Percentiles rank a stretch among this genome's conserved stretches.
Evolutionary conservation across 805 yeast genomes (phyloP).

Genomic region (Starmera amethionina): DNA sequence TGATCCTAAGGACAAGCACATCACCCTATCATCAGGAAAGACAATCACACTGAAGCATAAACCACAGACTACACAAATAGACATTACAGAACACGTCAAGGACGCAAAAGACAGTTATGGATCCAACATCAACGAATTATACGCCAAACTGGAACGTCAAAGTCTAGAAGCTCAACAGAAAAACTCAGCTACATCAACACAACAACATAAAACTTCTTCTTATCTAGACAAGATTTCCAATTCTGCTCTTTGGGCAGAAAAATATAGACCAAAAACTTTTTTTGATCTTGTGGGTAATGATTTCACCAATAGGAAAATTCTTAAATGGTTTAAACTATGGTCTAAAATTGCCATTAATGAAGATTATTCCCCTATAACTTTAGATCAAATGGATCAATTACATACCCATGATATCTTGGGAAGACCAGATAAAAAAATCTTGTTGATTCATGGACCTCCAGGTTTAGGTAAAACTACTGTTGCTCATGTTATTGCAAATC

Average conservation of each 20-base stretch:
- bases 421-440: constrained; percentile 51
- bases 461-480: constrained; percentile 91
- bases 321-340: constrained; percentile 65
- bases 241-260: constrained; percentile 42
- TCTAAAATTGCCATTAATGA: constrained; percentile 45
- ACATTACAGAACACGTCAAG: constrained; percentile 1
- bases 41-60: neutral
- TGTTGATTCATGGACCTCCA: constrained; percentile 84
- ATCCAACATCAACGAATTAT: constrained; percentile 25
- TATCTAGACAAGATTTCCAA: neutral
- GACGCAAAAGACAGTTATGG: constrained; percentile 26
- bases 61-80: neutral
- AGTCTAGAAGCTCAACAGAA: constrained; percentile 7
- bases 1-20: neutral
- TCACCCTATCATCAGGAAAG: neutral
- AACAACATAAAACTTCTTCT: too few relatives aligned
- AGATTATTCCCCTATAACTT: constrained; percentile 21
- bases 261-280: constrained; percentile 57
- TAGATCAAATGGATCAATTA: constrained; percentile 4
- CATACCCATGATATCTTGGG: constrained; percentile 35
- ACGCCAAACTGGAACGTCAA: constrained; percentile 21
- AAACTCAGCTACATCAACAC: neutral
- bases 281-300: constrained; percentile 66
- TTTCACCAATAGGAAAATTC: constrained; percentile 43
- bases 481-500: constrained; percentile 75